Conservation (phyloP, 1,139 yeast genomes). For the Kluyveromyces marxianus region DNA sequence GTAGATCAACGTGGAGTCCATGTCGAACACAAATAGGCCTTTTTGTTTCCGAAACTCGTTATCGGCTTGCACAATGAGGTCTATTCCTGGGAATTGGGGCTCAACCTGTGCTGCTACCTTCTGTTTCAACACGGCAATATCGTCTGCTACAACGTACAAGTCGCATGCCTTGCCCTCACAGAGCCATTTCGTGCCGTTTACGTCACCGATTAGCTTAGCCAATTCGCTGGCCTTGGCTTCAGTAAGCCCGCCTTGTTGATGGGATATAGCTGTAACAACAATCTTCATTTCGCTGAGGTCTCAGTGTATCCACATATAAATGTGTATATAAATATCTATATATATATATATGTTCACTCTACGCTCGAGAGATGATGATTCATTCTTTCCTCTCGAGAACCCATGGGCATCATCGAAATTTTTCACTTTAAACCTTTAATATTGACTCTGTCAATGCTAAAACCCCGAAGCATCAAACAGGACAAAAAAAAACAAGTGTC, state of each 20-base stretch:
- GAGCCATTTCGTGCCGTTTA: constrained; percentile 1
- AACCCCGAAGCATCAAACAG: no score
- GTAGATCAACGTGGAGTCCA: constrained; percentile 94
- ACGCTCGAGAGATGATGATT: neutral
- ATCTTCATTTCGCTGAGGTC: neutral
- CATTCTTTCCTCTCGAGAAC: neutral
- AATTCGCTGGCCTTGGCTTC: neutral
- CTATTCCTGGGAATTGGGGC: constrained; percentile 23
- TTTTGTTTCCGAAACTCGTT: constrained; percentile 42
- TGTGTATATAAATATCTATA: no score
- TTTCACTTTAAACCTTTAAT: neutral
- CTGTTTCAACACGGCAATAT: neutral
- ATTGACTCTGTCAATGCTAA: no score
- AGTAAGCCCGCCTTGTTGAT: neutral
- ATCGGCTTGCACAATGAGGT: constrained; percentile 41
- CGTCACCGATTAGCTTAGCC: neutral
- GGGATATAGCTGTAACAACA: neutral
- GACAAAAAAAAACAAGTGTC: no score
- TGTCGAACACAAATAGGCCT: constrained; percentile 79
- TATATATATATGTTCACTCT: no score
- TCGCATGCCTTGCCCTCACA: constrained; percentile 1
- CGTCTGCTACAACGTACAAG: neutral
- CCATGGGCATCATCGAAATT: neutral
- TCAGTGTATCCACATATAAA: neutral
- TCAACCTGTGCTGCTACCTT: neutral